Evolutionary conservation across 306 rosid genomes (phyloP), one percentile per base, ranked within the genome.

Genomic region (Quercus wislizeni): DNA sequence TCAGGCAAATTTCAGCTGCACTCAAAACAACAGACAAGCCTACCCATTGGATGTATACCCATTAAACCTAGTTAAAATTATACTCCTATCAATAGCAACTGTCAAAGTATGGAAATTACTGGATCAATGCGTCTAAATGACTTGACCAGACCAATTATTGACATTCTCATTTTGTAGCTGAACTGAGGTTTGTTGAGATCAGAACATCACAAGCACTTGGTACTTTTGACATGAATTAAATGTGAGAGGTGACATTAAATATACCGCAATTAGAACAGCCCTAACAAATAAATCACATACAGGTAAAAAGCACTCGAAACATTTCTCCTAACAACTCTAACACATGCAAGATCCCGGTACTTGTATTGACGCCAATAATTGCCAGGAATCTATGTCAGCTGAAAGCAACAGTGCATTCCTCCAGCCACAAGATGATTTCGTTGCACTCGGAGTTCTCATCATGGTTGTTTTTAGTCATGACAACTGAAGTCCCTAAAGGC

Each of bases 341-440:
- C 78, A 86, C 81, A 80, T 77, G 52, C 52, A 68, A 57, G 59
- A 68, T 77, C 65, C 71, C 65, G 67, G 83, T 79, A 74, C 76
- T 63, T 76, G 67, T 64, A 82, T 76, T 55, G 15, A 59, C 75
- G 80, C 25, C 49, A 63, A 78, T 54, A 10, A 70, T 81, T 25
- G 68, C 69, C 78, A 62, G 80, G 76, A 25, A 73, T 76, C 76
- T 74, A 68, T 58, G 84, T 69, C 74, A 38, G 88, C 78, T 5
- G 55, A 84, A 79, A 74, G 77, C 65, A 78, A 73, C 72, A 69
- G 33, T 73, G 69, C 80, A 7, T 15, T 75, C 79, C 85, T 56
- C 75, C 55, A 73, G 75, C 52, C 57, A 77, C 77, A 70, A 77
- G 55, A 61, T 46, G 75, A 72, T 69, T 41, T 8, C 80, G 57